Percentiles rank a stretch among this genome's conserved stretches.
These are phyloP conservation scores for Xylaria sp. DNA, from an alignment of 2,329 filamentous ascomycete genomes.

Conservation along the genomic window DNA sequence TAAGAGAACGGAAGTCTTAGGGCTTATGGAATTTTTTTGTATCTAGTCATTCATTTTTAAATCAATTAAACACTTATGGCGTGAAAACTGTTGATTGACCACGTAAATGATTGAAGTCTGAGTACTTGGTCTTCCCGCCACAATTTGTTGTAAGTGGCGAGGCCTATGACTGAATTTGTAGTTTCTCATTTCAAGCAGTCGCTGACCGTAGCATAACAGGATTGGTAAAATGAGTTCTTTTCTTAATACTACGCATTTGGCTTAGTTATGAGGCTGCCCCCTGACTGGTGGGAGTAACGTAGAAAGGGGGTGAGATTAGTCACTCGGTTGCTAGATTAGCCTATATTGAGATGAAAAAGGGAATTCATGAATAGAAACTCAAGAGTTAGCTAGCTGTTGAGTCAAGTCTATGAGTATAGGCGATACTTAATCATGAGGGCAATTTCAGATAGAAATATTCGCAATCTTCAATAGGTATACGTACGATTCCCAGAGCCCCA, in stretches of 20 bases:
- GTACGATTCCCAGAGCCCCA: not conserved
- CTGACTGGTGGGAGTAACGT: too few relatives aligned
- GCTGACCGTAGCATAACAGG: not conserved
- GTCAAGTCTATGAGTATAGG: not conserved
- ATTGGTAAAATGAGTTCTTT: too few relatives aligned
- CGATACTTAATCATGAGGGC: not conserved
- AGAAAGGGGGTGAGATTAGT: too few relatives aligned
- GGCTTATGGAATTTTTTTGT: not conserved
- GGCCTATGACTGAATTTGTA: not conserved
- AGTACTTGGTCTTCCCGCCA: not conserved
- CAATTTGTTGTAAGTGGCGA: not conserved
- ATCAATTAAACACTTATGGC: constrained; percentile 9
- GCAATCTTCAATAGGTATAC: not conserved
- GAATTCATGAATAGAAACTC: too few relatives aligned
- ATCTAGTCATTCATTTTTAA: constrained; percentile 8
- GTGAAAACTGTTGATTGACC: constrained; percentile 2
- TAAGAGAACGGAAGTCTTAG: not conserved
- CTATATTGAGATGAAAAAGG: too few relatives aligned
- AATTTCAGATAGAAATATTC: not conserved
- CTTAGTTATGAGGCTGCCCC: too few relatives aligned
- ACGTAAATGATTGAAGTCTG: not conserved
- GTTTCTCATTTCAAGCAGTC: not conserved
- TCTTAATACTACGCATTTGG: too few relatives aligned
- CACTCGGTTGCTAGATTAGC: too few relatives aligned
- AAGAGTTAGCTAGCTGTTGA: not conserved